A percentile compares a stretch with the other conserved stretches of the same genome.
These are phyloP conservation scores for Phytophthora pinifolia DNA, from an alignment of 352 stramenopile genomes.

Conservation along the genomic window DNA sequence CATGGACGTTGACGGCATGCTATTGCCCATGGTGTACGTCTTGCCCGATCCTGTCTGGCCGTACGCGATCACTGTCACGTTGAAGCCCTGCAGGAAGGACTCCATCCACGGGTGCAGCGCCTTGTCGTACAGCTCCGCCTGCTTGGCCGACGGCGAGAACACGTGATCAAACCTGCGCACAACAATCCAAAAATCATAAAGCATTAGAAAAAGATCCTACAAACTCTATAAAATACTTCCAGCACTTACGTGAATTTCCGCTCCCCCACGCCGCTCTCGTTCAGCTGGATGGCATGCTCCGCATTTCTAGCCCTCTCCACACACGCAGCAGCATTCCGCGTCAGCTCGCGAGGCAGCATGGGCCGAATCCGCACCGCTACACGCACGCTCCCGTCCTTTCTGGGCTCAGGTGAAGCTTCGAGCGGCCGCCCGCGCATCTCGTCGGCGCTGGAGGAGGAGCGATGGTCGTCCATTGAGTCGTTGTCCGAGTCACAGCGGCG, in stretches of 20 bases:
- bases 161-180: conserved; percentile 75
- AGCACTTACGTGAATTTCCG: conserved; percentile 69
- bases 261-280: conserved; percentile 25
- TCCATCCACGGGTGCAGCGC: conserved; percentile 77
- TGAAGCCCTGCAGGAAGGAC: conserved; percentile 88
- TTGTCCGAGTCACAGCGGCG: conserved; percentile 20
- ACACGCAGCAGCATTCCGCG: conserved; percentile 42
- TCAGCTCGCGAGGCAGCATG: conserved; percentile 76
- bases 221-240: neutral
- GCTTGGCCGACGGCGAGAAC: conserved; percentile 54
- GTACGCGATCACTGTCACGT: conserved; percentile 87
- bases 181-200: neutral
- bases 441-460: conserved; percentile 14
- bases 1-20: conserved; percentile 41
- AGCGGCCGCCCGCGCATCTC: conserved; percentile 18
- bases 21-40: conserved; percentile 86
- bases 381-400: conserved; percentile 69
- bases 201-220: neutral
- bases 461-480: conserved; percentile 22
- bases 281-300: conserved; percentile 37
- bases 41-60: conserved; percentile 86
- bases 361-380: conserved; percentile 82
- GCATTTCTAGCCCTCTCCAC: conserved; percentile 40
- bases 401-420: conserved; percentile 11
- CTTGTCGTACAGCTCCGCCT: conserved; percentile 72